Base-by-base conservation (phyloP, 108 stramenopile genomes). In the Cyclotella distinguenda region DNA sequence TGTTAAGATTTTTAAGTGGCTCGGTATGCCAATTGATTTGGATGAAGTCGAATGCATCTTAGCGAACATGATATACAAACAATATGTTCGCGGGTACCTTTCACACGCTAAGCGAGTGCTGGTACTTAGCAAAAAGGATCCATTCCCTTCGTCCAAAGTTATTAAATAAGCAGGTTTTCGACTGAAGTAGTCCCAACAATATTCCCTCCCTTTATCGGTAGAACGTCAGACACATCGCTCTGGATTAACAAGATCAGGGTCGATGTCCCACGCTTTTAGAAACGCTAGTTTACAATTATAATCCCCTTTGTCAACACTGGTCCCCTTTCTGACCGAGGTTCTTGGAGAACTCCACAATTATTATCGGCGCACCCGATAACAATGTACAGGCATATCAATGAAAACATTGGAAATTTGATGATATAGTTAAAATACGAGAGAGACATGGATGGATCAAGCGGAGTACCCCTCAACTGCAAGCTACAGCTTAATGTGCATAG, bases 11-110 rank as follows among this genome's bases (percentile, higher is more conserved):
- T 83, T 95, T 60, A 79, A 88, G 18, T 85, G 84, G 85, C 71
- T 94, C 36, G 86, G 92, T 8, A 87, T 88, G 84, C 83, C 84
- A 10, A 95, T 86, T 42, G 94, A 96, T 81, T 62, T 96, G 49
- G 97, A 97, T 59, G 95, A 97, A 84, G 80, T 97, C 7, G 96
- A 98, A 64, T 98, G 97, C 64, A 87, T 98, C 40, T 66, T 98
- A 60, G 91, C 95, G n/a, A 98, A 98, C 65, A 74, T 98, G 36
- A 98, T 98, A 52, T 96, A 74, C 65, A 77, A 84, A 45, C 86
- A 94, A 26, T 83, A 80, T 50, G 77, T 98, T 26, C 85, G 94
- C 44, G 97, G 96, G 9, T 98, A 98, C 70, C 78, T 98, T 22
- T 88, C 89, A 13, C 97, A 98, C 68, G 74, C 90, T 54, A 94